Percentiles rank a stretch among this genome's conserved stretches.
These are phyloP conservation scores for Solanum rostratum DNA, from an alignment of 257 asterid species.

Conservation along the genomic window DNA sequence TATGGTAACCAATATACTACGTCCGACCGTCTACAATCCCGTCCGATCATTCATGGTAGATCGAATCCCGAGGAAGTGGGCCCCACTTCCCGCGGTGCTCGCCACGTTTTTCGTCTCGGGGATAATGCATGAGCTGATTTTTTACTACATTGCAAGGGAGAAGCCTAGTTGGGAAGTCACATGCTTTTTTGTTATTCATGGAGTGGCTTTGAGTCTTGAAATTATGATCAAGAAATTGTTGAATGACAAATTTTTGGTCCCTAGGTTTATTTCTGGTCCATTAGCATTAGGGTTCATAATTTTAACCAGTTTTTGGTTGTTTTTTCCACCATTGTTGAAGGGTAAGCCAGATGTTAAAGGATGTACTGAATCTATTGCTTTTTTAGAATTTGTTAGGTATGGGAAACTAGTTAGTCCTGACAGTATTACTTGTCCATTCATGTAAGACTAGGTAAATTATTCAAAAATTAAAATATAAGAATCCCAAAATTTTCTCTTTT, in stretches of 20 bases:
- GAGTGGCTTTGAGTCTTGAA: slow-evolving; percentile 22
- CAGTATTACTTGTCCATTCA: slow-evolving; percentile 33
- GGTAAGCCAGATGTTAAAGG: slow-evolving; percentile 27
- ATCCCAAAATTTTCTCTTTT: neutral
- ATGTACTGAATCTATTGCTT: slow-evolving; percentile 46
- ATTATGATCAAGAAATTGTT: slow-evolving; percentile 17
- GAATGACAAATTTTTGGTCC: neutral
- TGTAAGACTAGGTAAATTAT: neutral
- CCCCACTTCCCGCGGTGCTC: slow-evolving; percentile 11
- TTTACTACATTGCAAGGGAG: slow-evolving; percentile 31
- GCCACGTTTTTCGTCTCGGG: slow-evolving; percentile 49
- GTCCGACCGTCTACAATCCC: slow-evolving; percentile 26
- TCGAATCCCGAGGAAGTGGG: slow-evolving; percentile 3
- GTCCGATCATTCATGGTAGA: neutral
- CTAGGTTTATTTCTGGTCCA: slow-evolving; percentile 23
- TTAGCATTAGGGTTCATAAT: slow-evolving; percentile 28
- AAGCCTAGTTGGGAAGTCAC: slow-evolving; percentile 33
- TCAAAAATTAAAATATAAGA: neutral
- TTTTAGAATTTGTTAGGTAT: slow-evolving; percentile 32
- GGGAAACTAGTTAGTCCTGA: slow-evolving; percentile 26
- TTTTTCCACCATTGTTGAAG: slow-evolving; percentile 43
- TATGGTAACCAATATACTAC: slow-evolving; percentile 31
- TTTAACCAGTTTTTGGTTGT: slow-evolving; percentile 33
- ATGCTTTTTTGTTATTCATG: slow-evolving; percentile 36
- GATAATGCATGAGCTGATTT: slow-evolving; percentile 52